phyloP scores from a whole-genome alignment of 176 grass and related monocot species.

The Cocos nucifera region DNA sequence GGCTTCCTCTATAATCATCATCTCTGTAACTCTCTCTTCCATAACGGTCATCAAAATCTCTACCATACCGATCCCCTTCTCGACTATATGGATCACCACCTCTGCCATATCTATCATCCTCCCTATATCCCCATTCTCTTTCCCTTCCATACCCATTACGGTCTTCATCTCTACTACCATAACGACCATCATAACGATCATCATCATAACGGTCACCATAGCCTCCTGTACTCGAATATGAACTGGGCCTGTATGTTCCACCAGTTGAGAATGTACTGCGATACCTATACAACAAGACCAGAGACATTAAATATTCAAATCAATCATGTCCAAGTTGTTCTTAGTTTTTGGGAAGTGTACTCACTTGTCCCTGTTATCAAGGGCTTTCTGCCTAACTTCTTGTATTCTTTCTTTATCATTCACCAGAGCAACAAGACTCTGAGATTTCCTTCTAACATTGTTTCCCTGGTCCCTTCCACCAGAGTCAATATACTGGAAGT shows the following conservation, averaged over 20 bases:
- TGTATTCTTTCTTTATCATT: slow-evolving; percentile 97
- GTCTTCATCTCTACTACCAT: slow-evolving; percentile 58
- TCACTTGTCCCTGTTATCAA: slow-evolving; percentile 81
- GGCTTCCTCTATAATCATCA: slow-evolving; percentile 60
- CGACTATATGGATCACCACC: slow-evolving; percentile 55
- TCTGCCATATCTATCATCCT: slow-evolving; percentile 63
- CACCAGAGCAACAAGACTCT: slow-evolving; percentile 84
- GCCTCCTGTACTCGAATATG: slow-evolving; percentile 37
- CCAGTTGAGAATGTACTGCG: slow-evolving; percentile 53
- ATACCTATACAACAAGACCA: slow-evolving; percentile 34
- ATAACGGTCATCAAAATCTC: slow-evolving; percentile 67
- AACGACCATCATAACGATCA: slow-evolving; percentile 68
- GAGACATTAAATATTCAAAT: neutral
- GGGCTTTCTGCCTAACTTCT: slow-evolving; percentile 92
- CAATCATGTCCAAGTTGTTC: neutral
- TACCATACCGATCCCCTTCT: slow-evolving; percentile 71
- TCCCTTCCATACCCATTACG: slow-evolving; percentile 73
- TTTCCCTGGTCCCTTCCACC: slow-evolving; percentile 86
- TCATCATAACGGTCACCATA: slow-evolving; percentile 51
- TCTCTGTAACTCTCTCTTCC: slow-evolving; percentile 53
- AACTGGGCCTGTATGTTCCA: slow-evolving; percentile 38
- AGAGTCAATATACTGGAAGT: slow-evolving; percentile 99
- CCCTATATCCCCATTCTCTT: slow-evolving; percentile 72
- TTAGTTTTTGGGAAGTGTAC: slow-evolving; percentile 1
- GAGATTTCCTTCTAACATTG: slow-evolving; percentile 91